A percentile compares a stretch with the other conserved stretches of the same genome.
Evolutionary conservation across 352 stramenopile genomes (phyloP).

Genomic region (Phytophthora fragariae): DNA sequence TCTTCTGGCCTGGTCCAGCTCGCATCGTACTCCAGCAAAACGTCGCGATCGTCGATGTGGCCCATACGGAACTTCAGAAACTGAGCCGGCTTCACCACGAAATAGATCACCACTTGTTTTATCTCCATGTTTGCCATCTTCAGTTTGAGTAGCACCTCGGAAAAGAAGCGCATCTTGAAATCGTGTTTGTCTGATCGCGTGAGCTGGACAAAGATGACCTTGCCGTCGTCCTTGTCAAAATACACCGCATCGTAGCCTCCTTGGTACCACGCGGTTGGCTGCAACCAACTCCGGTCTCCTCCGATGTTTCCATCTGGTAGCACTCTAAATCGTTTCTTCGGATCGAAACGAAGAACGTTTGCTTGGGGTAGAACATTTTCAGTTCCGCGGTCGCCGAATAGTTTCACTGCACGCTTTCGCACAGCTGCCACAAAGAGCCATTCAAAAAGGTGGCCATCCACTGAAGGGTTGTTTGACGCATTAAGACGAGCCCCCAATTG

Average conservation of each 20-base stretch:
- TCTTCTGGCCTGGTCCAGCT: neutral
- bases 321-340: conserved; percentile 23
- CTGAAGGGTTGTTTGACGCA: neutral
- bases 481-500: conserved; percentile 4
- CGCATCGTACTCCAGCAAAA: neutral
- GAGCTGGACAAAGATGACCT: conserved; percentile 39
- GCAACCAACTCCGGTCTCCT: conserved; percentile 33
- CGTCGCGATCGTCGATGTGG: conserved; percentile 1
- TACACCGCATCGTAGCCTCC: conserved; percentile 42
- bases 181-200: conserved; percentile 31
- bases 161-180: conserved; percentile 38
- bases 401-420: neutral
- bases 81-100: conserved; percentile 16
- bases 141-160: conserved; percentile 36
- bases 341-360: conserved; percentile 9
- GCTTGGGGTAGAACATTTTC: conserved; percentile 11
- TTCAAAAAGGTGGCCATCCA: conserved; percentile 18
- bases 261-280: conserved; percentile 37
- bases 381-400: neutral
- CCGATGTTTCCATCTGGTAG: conserved; percentile 19
- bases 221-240: conserved; percentile 28
- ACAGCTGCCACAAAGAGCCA: conserved; percentile 19
- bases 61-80: neutral
- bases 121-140: conserved; percentile 4
- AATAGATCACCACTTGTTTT: conserved; percentile 11